Evolutionary conservation across 495 filamentous ascomycete genomes (phyloP).

Genomic region (Xylaria curta): DNA sequence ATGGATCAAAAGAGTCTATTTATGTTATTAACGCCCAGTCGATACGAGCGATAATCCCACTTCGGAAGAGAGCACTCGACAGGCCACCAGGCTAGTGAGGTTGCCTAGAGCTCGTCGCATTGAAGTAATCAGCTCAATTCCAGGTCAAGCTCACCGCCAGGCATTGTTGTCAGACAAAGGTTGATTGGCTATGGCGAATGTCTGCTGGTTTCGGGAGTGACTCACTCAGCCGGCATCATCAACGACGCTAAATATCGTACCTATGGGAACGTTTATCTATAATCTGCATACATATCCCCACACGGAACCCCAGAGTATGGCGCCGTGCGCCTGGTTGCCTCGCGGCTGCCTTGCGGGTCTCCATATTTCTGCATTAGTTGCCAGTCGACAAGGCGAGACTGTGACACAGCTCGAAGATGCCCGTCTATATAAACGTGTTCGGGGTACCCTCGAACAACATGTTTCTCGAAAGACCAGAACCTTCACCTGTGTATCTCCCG

Average conservation of each 20-base stretch:
- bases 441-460: not conserved
- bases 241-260: not conserved
- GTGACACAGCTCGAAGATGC: not conserved
- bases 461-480: not conserved
- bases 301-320: constrained; percentile 8
- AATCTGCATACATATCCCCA: not conserved
- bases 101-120: not conserved
- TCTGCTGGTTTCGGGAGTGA: not conserved
- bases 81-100: not conserved
- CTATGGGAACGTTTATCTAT: not conserved
- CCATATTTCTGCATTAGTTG: not conserved
- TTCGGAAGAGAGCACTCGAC: not conserved
- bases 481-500: not conserved
- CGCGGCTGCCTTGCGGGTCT: constrained; percentile 13
- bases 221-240: not conserved
- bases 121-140: not conserved
- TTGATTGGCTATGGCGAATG: not conserved
- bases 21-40: not conserved
- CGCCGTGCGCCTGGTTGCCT: constrained; percentile 9
- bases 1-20: too few relatives aligned
- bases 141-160: not conserved
- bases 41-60: not conserved
- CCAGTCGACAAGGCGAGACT: not conserved
- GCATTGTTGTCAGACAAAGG: not conserved
- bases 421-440: constrained; percentile 6